Percentiles rank a stretch among this genome's conserved stretches.
These are phyloP conservation scores for Seiridium cupressi DNA, from an alignment of 2,329 filamentous ascomycete species.

Conservation along the genomic window DNA sequence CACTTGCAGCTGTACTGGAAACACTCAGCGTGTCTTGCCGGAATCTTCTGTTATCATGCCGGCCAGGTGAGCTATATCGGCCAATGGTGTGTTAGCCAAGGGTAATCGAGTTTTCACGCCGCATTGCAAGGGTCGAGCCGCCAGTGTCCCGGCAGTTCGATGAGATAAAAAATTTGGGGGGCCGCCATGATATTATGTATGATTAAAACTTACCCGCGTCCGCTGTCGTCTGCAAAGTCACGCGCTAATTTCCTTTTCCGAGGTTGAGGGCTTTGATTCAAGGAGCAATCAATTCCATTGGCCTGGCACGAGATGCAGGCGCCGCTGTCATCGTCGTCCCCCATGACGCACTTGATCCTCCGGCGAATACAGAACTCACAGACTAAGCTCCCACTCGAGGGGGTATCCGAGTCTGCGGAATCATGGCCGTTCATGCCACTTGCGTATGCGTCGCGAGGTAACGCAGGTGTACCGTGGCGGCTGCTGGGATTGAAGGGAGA, in stretches of 20 bases:
- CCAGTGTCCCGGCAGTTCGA: background rate
- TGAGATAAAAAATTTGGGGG: constrained; percentile 19
- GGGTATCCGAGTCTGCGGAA: constrained; percentile 46
- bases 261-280: constrained; percentile 72
- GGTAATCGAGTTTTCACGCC: constrained; percentile 1
- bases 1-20: constrained; percentile 61
- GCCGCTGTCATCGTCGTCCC: constrained; percentile 67
- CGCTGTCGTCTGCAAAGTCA: constrained; percentile 57
- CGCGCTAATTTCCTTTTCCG: constrained; percentile 77
- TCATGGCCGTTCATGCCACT: constrained; percentile 51
- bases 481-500: constrained; percentile 38
- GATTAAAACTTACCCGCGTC: constrained; percentile 64
- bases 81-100: constrained; percentile 49
- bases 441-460: constrained; percentile 44
- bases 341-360: constrained; percentile 73
- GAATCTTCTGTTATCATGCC: constrained; percentile 51
- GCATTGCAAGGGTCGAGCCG: background rate
- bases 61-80: constrained; percentile 52
- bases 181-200: constrained; percentile 17
- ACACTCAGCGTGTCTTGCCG: constrained; percentile 55
- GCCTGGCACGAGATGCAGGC: constrained; percentile 73
- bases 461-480: constrained; percentile 41
- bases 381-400: constrained; percentile 41
- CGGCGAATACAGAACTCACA: constrained; percentile 75
- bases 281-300: constrained; percentile 76